Evolutionary conservation across 352 stramenopile genomes (phyloP).

Genomic region (Pilasporangium apinafurcum): DNA sequence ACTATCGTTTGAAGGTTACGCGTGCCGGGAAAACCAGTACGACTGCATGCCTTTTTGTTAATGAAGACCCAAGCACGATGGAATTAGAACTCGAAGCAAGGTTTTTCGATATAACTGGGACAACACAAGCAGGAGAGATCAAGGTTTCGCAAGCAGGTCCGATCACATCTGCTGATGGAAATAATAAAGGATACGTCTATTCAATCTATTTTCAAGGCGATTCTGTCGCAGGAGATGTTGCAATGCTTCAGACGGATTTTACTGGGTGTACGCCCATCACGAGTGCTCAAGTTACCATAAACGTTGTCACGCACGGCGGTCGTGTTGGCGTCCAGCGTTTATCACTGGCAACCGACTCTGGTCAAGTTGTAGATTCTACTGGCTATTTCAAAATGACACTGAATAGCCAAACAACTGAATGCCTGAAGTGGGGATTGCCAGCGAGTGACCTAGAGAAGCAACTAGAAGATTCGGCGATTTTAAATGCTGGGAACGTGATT

Average conservation of each 20-base stretch:
- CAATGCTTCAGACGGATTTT: slow-evolving; percentile 16
- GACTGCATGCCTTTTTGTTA: slow-evolving; percentile 33
- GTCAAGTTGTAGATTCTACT: slow-evolving; percentile 40
- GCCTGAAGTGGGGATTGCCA: slow-evolving; percentile 51
- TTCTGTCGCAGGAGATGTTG: slow-evolving; percentile 80
- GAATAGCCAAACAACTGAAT: slow-evolving; percentile 17
- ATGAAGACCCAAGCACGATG: slow-evolving; percentile 14
- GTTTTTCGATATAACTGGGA: slow-evolving; percentile 16
- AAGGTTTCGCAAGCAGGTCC: slow-evolving; percentile 48
- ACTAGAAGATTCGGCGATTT: slow-evolving; percentile 28
- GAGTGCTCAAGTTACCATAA: slow-evolving; percentile 17
- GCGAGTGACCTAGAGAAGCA: slow-evolving; percentile 34
- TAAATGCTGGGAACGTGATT: slow-evolving; percentile 40
- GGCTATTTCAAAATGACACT: slow-evolving; percentile 53
- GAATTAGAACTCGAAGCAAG: slow-evolving; percentile 15
- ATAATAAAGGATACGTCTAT: slow-evolving; percentile 79
- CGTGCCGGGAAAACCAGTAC: slow-evolving; percentile 20
- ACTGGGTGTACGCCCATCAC: slow-evolving; percentile 20
- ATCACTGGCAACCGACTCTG: slow-evolving; percentile 75
- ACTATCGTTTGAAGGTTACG: slow-evolving; percentile 39
- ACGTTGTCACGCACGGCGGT: slow-evolving; percentile 69
- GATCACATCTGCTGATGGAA: slow-evolving; percentile 16
- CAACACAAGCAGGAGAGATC: slow-evolving; percentile 22
- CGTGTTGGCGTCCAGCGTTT: slow-evolving; percentile 75
- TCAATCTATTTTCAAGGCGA: slow-evolving; percentile 91